These are phyloP conservation scores for Fusarium veterinarium DNA, from an alignment of 2,329 filamentous ascomycete species.

Conservation along the genomic window DNA sequence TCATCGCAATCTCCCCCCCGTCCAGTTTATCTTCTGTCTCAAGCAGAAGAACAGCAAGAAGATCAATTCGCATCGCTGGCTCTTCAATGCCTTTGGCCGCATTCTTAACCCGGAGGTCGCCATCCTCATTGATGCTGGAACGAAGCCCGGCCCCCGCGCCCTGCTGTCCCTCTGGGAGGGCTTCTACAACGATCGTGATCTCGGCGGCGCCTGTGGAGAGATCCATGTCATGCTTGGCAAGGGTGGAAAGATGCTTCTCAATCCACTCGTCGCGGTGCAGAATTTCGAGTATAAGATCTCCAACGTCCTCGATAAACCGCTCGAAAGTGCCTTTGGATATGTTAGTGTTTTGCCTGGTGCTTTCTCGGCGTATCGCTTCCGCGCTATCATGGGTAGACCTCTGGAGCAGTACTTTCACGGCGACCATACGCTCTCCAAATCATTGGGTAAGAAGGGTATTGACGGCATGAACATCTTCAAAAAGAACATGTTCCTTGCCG, in stretches of 20 bases:
- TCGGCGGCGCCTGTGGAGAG: conserved; percentile 42
- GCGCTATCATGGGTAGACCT: conserved; percentile 41
- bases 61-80: conserved; percentile 45
- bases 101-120: conserved; percentile 43
- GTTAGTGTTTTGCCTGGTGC: conserved; percentile 42
- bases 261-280: conserved; percentile 43
- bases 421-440: conserved; percentile 41
- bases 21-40: conserved; percentile 43
- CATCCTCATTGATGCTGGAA: conserved; percentile 43
- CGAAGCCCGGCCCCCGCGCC: conserved; percentile 39
- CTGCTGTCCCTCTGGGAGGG: conserved; percentile 41
- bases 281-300: conserved; percentile 45
- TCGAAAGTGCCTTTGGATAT: conserved; percentile 43
- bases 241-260: conserved; percentile 37
- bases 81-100: conserved; percentile 43
- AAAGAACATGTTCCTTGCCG: conserved; percentile 45
- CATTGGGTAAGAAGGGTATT: conserved; percentile 42
- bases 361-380: conserved; percentile 42
- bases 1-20: conserved; percentile 36
- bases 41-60: conserved; percentile 46
- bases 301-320: conserved; percentile 41
- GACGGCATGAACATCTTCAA: conserved; percentile 45
- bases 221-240: conserved; percentile 44
- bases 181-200: conserved; percentile 41
- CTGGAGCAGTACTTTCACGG: conserved; percentile 44